A percentile compares a stretch with the other conserved stretches of the same genome.
Conservation (phyloP, 2,329 filamentous ascomycete genomes). For the Keithomyces neogunnii region DNA sequence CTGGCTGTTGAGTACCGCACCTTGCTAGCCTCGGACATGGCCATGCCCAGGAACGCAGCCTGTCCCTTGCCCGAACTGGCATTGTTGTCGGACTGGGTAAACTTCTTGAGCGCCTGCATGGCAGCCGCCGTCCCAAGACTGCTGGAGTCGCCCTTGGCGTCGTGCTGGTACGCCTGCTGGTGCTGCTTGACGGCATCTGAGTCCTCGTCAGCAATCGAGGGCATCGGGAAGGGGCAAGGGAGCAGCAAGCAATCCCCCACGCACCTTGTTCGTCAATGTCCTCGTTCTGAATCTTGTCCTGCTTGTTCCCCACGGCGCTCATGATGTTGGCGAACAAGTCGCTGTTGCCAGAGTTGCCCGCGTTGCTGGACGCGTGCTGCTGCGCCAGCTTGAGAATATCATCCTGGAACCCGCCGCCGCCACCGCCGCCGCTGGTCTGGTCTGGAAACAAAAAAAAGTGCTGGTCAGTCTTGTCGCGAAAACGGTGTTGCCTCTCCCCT, state of each 20-base stretch:
- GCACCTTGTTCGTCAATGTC: constrained; percentile 42
- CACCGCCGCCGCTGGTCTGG: constrained; percentile 4
- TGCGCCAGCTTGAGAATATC: constrained; percentile 40
- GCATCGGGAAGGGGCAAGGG: background rate
- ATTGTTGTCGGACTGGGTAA: constrained; percentile 49
- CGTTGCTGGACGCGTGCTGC: constrained; percentile 36
- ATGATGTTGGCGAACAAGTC: constrained; percentile 43
- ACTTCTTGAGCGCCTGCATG: constrained; percentile 75
- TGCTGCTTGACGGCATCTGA: constrained; percentile 65
- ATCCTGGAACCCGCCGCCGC: constrained; percentile 29
- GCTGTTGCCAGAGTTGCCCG: constrained; percentile 36
- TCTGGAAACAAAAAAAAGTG: background rate
- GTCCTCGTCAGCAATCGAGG: background rate
- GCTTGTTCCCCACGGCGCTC: constrained; percentile 38
- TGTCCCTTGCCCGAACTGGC: constrained; percentile 47
- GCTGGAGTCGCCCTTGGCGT: constrained; percentile 36
- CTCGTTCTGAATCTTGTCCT: constrained; percentile 36
- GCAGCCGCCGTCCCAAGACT: constrained; percentile 66
- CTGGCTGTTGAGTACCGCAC: constrained; percentile 26
- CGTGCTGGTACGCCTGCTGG: constrained; percentile 59
- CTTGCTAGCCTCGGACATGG: constrained; percentile 82
- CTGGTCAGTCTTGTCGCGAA: constrained; percentile 4
- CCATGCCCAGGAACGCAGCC: constrained; percentile 74
- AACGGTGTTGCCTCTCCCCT: background rate
- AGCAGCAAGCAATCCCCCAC: constrained; percentile 7